phyloP scores from a whole-genome alignment of 352 stramenopile species.

The Saprolegnia parasitica region DNA sequence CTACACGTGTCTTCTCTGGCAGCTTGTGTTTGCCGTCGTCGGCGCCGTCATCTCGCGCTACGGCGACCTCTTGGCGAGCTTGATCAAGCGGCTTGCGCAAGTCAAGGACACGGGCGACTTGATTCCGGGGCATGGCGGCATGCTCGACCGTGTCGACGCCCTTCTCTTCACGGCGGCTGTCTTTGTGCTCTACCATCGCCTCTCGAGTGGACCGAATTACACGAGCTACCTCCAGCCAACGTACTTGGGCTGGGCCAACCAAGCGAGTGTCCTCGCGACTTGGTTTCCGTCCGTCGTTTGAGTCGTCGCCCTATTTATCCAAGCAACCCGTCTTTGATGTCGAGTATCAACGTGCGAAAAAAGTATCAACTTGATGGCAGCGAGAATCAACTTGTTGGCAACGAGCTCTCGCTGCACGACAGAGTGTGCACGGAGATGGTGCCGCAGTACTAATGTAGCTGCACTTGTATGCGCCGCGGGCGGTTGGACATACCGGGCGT shows the following conservation, averaged over 20 bases:
- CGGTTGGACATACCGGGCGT: too few relatives aligned
- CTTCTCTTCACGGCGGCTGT: slow-evolving; percentile 86
- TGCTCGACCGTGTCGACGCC: slow-evolving; percentile 94
- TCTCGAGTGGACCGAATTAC: not conserved
- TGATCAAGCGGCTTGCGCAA: slow-evolving; percentile 91
- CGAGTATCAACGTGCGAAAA: too few relatives aligned
- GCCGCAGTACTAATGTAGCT: too few relatives aligned
- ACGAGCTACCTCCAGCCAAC: not conserved
- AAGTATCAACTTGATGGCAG: too few relatives aligned
- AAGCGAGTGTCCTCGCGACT: not conserved
- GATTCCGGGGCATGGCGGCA: slow-evolving; percentile 92
- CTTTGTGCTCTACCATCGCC: slow-evolving; percentile 32
- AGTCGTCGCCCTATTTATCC: not conserved
- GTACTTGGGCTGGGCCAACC: not conserved
- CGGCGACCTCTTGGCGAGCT: slow-evolving; percentile 92
- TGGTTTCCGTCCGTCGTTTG: not conserved
- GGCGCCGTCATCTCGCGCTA: slow-evolving; percentile 81
- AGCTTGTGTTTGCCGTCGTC: slow-evolving; percentile 75
- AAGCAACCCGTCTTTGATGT: too few relatives aligned
- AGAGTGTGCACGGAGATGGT: too few relatives aligned
- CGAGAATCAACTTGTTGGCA: too few relatives aligned
- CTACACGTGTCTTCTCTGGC: not conserved
- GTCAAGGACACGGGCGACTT: slow-evolving; percentile 94
- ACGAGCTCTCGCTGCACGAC: too few relatives aligned
- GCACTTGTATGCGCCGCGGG: too few relatives aligned